These are phyloP conservation scores for Aureobasidium sp. DNA, from an alignment of 2,329 filamentous ascomycete genomes.

Conservation along the genomic window DNA sequence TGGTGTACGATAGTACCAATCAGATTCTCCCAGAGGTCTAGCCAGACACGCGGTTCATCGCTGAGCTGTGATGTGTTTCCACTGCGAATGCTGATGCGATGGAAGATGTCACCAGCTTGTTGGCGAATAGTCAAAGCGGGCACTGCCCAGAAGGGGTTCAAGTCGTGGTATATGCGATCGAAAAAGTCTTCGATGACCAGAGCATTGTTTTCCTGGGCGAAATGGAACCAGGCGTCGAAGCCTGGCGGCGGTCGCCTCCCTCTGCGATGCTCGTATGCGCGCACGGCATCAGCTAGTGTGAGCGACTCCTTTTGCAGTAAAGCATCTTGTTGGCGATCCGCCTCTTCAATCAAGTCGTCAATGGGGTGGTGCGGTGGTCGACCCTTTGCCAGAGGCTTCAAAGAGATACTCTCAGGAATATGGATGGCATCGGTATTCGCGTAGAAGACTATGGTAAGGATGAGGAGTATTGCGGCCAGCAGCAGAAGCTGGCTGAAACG, in stretches of 20 bases:
- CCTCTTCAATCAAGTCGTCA: slow-evolving; percentile 39
- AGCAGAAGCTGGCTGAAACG: slow-evolving; percentile 18
- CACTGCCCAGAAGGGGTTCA: slow-evolving; percentile 56
- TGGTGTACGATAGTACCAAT: slow-evolving; percentile 39
- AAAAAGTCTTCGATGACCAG: slow-evolving; percentile 57
- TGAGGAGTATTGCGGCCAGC: slow-evolving; percentile 5
- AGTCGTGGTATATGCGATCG: slow-evolving; percentile 57
- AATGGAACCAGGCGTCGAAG: slow-evolving; percentile 55
- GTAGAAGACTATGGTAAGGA: slow-evolving; percentile 12
- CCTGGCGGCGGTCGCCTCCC: slow-evolving; percentile 57
- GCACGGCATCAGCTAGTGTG: slow-evolving; percentile 42
- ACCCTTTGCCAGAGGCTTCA: slow-evolving; percentile 2
- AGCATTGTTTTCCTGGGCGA: slow-evolving; percentile 45
- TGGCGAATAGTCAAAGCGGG: slow-evolving; percentile 45
- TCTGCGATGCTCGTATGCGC: slow-evolving; percentile 47
- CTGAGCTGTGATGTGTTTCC: slow-evolving; percentile 32
- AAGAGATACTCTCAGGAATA: background rate
- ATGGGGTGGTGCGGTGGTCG: slow-evolving; percentile 38
- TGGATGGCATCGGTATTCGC: slow-evolving; percentile 8
- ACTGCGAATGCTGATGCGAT: slow-evolving; percentile 46
- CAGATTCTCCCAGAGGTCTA: slow-evolving; percentile 47
- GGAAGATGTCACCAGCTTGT: slow-evolving; percentile 42
- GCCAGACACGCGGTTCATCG: slow-evolving; percentile 35
- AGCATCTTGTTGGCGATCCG: slow-evolving; percentile 34
- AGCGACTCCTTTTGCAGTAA: slow-evolving; percentile 42